A percentile compares a stretch with the other conserved stretches of the same genome.
phyloP scores from a whole-genome alignment of 306 rosid species.

The Corylus avellana region DNA sequence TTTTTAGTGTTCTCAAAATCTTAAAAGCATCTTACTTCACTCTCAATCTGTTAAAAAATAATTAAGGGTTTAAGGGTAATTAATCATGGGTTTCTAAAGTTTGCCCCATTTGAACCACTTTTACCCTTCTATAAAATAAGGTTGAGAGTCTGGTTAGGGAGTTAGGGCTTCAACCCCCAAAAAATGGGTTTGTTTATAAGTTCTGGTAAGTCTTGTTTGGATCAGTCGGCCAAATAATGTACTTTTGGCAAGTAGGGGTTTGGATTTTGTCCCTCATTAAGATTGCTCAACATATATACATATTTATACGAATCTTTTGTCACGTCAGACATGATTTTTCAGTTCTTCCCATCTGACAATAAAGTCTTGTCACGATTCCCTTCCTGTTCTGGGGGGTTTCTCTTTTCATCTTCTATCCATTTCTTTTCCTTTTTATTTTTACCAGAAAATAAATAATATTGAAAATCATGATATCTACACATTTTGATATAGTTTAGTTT shows the following conservation, averaged over 20 bases:
- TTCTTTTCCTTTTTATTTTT: neutral
- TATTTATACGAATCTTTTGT: conserved; percentile 22
- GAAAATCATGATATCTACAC: no score
- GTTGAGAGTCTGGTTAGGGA: conserved; percentile 10
- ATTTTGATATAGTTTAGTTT: no score
- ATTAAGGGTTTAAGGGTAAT: no score
- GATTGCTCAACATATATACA: neutral
- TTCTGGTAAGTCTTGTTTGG: neutral
- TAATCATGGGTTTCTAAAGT: no score
- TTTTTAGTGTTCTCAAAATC: no score
- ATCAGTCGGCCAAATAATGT: neutral
- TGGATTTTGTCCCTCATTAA: neutral
- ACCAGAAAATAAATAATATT: no score
- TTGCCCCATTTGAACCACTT: neutral
- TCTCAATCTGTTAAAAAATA: no score
- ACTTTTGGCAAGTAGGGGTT: neutral
- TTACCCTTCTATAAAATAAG: conserved; percentile 15
- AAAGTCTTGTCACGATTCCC: conserved; percentile 21
- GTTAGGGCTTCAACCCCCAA: neutral
- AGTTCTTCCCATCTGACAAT: conserved; percentile 36
- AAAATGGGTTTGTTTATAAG: neutral
- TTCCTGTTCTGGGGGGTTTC: conserved; percentile 1
- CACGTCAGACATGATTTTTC: conserved; percentile 41
- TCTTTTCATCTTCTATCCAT: neutral
- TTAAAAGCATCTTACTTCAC: no score